These are phyloP conservation scores for Carallia brachiata DNA, from an alignment of 345 rosid species.

Conservation along the genomic window DNA sequence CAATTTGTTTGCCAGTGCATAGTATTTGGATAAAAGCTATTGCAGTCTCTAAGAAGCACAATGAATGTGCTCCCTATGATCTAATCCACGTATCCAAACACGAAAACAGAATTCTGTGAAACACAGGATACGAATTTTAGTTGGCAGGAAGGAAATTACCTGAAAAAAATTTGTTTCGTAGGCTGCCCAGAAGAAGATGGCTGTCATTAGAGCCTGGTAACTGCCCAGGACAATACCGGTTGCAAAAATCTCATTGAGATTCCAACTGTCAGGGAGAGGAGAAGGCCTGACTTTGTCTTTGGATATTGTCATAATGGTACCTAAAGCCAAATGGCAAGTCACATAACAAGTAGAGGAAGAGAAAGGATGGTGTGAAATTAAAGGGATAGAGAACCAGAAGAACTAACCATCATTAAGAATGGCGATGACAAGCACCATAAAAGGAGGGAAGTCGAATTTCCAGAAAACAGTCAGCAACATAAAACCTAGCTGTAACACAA, in stretches of 20 bases:
- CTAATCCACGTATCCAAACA: too few relatives aligned
- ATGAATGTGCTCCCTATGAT: too few relatives aligned
- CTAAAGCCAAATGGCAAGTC: constrained; percentile 11
- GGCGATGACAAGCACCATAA: constrained; percentile 68
- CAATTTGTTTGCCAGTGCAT: too few relatives aligned
- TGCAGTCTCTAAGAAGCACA: too few relatives aligned
- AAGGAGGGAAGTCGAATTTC: constrained; percentile 68
- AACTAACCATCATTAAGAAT: constrained; percentile 61
- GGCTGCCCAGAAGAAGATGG: constrained; percentile 53
- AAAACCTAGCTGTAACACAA: constrained; percentile 47
- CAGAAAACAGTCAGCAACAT: constrained; percentile 54
- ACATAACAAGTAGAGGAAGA: constrained; percentile 2
- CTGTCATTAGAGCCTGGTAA: constrained; percentile 60
- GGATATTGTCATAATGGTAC: constrained; percentile 66
- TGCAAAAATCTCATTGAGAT: constrained; percentile 56
- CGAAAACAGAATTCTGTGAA: not conserved
- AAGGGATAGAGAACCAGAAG: not conserved
- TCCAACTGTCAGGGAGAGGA: constrained; percentile 60
- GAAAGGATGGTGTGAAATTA: not conserved
- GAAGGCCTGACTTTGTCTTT: constrained; percentile 63
- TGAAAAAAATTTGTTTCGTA: constrained; percentile 52
- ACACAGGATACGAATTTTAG: not conserved
- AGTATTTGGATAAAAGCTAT: too few relatives aligned
- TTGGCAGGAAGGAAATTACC: constrained; percentile 26
- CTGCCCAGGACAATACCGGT: constrained; percentile 55